Base-by-base conservation (phyloP, 2,329 filamentous ascomycete species). In the Penicillium oxalicum region DNA sequence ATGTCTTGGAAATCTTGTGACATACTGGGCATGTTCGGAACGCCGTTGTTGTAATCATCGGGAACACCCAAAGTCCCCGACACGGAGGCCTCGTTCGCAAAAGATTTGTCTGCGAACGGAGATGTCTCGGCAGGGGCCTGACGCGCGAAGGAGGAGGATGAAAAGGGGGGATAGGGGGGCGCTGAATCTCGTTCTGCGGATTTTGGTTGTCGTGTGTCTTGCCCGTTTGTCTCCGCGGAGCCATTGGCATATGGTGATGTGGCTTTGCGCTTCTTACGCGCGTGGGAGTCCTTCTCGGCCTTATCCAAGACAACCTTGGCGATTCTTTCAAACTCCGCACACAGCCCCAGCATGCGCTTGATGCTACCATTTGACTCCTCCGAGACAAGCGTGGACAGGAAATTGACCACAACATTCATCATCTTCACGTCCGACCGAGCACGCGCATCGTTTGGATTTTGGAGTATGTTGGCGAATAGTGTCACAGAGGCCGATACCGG, bases 291-390 rank as follows among this genome's bases (percentile, higher is more conserved):
- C 61, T 86, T 89, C 64, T 97, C 91, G 0, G 88, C 82, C 66
- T 91, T 95, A 51, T 97, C 91, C 40, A 97, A 83, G 7, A 95
- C 89, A 3, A 90, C 83, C 63, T 86, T 88, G 33, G 90, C 90
- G 55, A 98, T 96, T 50, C 93, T 83, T 67, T 95, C 91, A 60
- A 98, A 98, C 63, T 98, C 93, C n/a, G 88, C 82, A 68, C 91
- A 97, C 1, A 97, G 86, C 25, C 85, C 86, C 13, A 96, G 80
- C 89, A 97, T 97, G 43, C 93, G 87, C 65, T 89, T 88, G 4
- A 97, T 88, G 60, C 88, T 91, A 37, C 90, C 88, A 49, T 91
- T 93, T 49, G 90, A 87, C 55, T 91, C 88, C 60, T 97, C 91
- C 33, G 86, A 81, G n/a, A 87, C 87, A 9, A 98, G 78, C 70